Percentiles rank a stretch among this genome's conserved stretches.
Conservation (phyloP, 208 protist genomes). For the Acanthamoeba sp. region DNA sequence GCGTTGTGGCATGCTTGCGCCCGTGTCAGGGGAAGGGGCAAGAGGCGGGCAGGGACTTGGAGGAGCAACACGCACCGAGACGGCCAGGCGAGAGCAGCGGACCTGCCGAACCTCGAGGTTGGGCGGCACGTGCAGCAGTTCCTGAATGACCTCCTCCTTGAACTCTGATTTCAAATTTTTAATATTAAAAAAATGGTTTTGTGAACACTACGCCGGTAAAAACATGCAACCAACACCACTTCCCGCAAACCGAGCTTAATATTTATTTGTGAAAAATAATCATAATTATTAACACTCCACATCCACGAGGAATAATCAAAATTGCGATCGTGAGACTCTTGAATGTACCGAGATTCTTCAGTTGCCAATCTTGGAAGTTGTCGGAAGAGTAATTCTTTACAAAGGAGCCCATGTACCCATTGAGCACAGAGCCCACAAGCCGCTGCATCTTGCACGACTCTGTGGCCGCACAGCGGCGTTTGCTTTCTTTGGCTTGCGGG, state of each 20-base stretch:
- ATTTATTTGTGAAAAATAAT: too few relatives aligned
- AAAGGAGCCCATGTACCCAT: conserved; percentile 67
- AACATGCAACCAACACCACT: too few relatives aligned
- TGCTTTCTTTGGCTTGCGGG: too few relatives aligned
- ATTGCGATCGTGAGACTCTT: too few relatives aligned
- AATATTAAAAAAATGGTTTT: background rate
- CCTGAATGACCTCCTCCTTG: conserved; percentile 62
- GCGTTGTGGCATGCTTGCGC: too few relatives aligned
- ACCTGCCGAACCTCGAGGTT: conserved; percentile 57
- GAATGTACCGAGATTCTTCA: conserved; percentile 7
- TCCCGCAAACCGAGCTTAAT: too few relatives aligned
- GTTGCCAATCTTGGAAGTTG: conserved; percentile 52
- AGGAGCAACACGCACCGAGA: background rate
- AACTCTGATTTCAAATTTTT: conserved; percentile 4
- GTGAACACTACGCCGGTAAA: too few relatives aligned
- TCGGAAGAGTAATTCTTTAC: conserved; percentile 47
- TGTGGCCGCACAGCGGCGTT: background rate
- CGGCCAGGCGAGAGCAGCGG: conserved; percentile 14
- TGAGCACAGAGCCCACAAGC: conserved; percentile 31
- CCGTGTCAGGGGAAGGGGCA: background rate
- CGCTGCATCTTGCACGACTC: conserved; percentile 8
- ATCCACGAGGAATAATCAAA: too few relatives aligned
- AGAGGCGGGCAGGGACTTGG: background rate
- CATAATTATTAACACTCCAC: too few relatives aligned
- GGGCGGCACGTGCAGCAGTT: conserved; percentile 9